Evolutionary conservation across 2,329 filamentous ascomycete species (phyloP).

Genomic region (Aspergillus novofumigatus): DNA sequence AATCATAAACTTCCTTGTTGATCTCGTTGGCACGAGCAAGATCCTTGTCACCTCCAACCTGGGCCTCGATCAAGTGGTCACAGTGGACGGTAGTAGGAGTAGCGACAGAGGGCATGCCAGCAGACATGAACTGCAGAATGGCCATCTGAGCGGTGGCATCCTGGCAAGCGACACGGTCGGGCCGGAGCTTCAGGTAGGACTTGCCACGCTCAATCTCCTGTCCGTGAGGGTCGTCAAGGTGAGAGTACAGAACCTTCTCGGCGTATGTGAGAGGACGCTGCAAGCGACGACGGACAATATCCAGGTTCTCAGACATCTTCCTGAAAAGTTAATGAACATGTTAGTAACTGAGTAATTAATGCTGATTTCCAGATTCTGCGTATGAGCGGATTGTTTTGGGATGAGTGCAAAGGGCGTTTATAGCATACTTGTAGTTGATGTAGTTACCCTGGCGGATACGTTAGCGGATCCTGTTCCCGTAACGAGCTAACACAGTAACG

Average conservation of each 20-base stretch:
- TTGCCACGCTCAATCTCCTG: conserved; percentile 95
- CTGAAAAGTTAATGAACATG: conserved; percentile 43
- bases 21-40: conserved; percentile 82
- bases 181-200: conserved; percentile 94
- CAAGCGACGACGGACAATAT: conserved; percentile 80
- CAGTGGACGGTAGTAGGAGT: conserved; percentile 97
- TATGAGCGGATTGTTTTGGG: neutral
- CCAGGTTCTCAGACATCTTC: conserved; percentile 98
- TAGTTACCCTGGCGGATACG: conserved; percentile 62
- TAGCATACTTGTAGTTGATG: conserved; percentile 79
- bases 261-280: conserved; percentile 92
- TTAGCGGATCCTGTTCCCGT: conserved; percentile 22
- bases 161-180: conserved; percentile 97
- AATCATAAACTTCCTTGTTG: conserved; percentile 99
- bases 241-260: conserved; percentile 99
- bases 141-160: conserved; percentile 99
- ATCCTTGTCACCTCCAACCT: conserved; percentile 91
- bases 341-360: conserved; percentile 17
- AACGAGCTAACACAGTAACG: conserved; percentile 10
- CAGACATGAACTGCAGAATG: conserved; percentile 99
- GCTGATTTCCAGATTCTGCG: neutral
- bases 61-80: conserved; percentile 98
- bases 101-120: conserved; percentile 90
- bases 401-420: conserved; percentile 2
- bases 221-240: conserved; percentile 92